Base-by-base conservation (phyloP, 2,329 filamentous ascomycete genomes). In the Botryotinia convoluta region DNA sequence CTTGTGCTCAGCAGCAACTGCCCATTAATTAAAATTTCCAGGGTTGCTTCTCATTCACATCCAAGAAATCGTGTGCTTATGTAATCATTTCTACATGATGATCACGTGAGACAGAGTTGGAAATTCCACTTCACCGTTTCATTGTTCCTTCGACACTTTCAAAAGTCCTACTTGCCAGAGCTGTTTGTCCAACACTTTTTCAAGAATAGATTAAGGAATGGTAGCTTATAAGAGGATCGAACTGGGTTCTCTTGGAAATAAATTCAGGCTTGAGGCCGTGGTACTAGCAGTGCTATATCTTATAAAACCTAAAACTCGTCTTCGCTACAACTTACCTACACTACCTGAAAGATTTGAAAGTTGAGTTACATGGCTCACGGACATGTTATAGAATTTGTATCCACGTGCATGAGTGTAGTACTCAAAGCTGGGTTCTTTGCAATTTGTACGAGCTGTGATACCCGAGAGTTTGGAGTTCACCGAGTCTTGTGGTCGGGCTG, bases 391-490 rank as follows among this genome's bases (percentile, higher is more conserved):
- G 65, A 32, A 69, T 69, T 42, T 57, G 65, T 57, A 57, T 44
- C 48, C 65, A 69, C 65, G 65, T 69, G 65, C 48, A 69, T 68
- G 64, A 54, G 64, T 54, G 64, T 42, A 39, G 45, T 22, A 42
- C 45, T 39, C 32, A 68, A 39, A 68, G 45, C 16, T 54, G 64
- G 37, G 35, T n/a, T 54, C n/a, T 54, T 54, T 12, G 64, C 37
- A 29, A 42, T 22, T 29, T 69, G 65, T 69, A 57, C 65, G 35
- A 69, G 65, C 65, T 69, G 65, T 69, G 65, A 59, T 69, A 37
- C 37, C 65, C 65, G 65, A 57, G 35, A 69, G 48, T 57, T 57
- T 69, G 65, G 48, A 59, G 57, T 57, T 69, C 65, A 69, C 65
- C 48, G 48, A 57, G 65, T 69, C 35, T 57, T 68, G 65, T 57